phyloP scores from a whole-genome alignment of 805 yeast species.

The Spathaspora boniae region DNA sequence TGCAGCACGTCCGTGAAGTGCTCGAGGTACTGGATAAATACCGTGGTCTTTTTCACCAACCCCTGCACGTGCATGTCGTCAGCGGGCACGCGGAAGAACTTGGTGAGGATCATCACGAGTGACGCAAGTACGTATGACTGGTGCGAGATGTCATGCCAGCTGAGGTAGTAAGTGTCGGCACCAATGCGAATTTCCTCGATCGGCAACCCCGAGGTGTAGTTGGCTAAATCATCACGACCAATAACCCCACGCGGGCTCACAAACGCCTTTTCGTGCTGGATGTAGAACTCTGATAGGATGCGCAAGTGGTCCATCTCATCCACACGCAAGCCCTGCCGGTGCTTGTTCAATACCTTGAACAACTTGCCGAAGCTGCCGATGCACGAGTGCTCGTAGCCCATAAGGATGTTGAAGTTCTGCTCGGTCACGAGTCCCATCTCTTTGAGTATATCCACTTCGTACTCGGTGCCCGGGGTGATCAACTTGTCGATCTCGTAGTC shows the following conservation, averaged over 20 bases:
- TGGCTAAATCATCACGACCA: constrained; percentile 3
- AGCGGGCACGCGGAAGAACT: constrained; percentile 1
- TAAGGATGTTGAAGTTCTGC: constrained; percentile 42
- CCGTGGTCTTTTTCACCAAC: constrained; percentile 1
- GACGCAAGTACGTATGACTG: constrained; percentile 6
- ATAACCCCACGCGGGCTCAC: constrained; percentile 3
- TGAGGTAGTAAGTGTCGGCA: constrained; percentile 5
- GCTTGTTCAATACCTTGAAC: constrained; percentile 24
- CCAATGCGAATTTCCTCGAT: constrained; percentile 7
- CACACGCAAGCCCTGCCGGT: constrained; percentile 9
- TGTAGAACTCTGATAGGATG: constrained; percentile 4
- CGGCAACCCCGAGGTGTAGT: constrained; percentile 7
- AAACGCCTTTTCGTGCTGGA: constrained; percentile 2
- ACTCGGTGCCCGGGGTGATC: constrained; percentile 17
- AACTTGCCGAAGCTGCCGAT: constrained; percentile 28
- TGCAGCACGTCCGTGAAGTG: constrained; percentile 7
- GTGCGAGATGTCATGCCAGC: constrained; percentile 9
- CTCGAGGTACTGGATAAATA: constrained; percentile 3
- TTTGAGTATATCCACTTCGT: constrained; percentile 30
- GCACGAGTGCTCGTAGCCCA: constrained; percentile 41
- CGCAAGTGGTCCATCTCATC: constrained; percentile 2
- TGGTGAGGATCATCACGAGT: constrained; percentile 5
- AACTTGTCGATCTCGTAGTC: constrained; percentile 43
- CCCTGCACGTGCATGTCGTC: not conserved
- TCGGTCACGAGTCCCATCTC: constrained; percentile 34